Base-by-base conservation (phyloP, 306 rosid species). In the Fagus crenata region DNA sequence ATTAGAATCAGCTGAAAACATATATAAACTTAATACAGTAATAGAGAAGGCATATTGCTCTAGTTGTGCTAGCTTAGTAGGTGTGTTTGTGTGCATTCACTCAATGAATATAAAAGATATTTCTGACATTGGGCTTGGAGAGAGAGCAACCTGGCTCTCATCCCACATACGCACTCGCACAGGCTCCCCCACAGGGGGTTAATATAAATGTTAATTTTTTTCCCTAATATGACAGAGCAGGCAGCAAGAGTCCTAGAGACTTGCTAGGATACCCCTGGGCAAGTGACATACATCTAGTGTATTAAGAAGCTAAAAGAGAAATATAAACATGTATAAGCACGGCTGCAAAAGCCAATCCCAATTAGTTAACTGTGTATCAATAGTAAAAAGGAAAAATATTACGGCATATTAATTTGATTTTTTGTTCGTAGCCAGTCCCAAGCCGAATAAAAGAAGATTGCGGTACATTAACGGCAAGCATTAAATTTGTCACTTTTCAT, bases 221-320 rank as follows among this genome's bases (percentile, higher is more conserved):
- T 22, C 13, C 51, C 51, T 43, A 43, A 56, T 2, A n/a, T 7
- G 63, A 22, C 36, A 56, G 4, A 12, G 63, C 32, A 56, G 63
- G 63, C 63, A 56, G 6, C 33, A 7, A 56, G 11, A 56, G 0
- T 56, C 13, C 63, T 7, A 8, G 51, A 3, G 9, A 43, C 51
- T 43, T 0, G 28, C 73, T 43, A 22, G 56, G 74, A 76, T 35
- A 11, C 40, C 69, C 49, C 40, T n/a, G 67, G 31, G 53, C 53
- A 39, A 4, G 42, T 59, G 65, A 22, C 28, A 75, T 53, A 49
- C 46, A 59, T 6, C 78, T 32, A 12, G 39, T 42, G 42, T 58
- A 37, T 37, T 54, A 17, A 18, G 40, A 72, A 76, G 76, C 51
- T 51, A 72, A 76, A 79, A 17, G 54, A 49, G 56, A 71, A 55